Evolutionary conservation across 73 alveolate species (phyloP), one percentile per base, ranked within the genome.

Genomic region (Durusdinium trenchii): DNA sequence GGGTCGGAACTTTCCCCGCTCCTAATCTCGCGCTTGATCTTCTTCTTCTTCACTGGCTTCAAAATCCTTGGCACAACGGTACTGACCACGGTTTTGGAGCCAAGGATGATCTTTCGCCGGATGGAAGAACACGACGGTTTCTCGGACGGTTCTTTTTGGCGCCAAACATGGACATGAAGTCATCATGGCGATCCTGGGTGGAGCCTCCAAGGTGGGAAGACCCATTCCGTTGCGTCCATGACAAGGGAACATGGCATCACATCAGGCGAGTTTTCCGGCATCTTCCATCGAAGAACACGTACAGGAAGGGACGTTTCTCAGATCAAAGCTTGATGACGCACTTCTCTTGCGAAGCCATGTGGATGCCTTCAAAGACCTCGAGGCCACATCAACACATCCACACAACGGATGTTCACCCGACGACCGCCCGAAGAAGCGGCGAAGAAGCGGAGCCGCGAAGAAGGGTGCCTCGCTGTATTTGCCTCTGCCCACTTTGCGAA

Each of bases 401-500:
- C 51, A 3, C 54, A 1, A 12, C 38, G 61, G 61, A n/a, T n/a
- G n/a, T n/a, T n/a, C n/a, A n/a, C n/a, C n/a, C n/a, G n/a, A n/a
- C n/a, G n/a, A n/a, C n/a, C n/a, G n/a, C n/a, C n/a, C n/a, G n/a
- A n/a, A n/a, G n/a, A n/a, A n/a, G n/a, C n/a, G n/a, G n/a, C n/a
- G n/a, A n/a, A n/a, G n/a, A n/a, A 46, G 30, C 48, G 71, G n/a
- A 0, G 67, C 94, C 48, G 50, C 28, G 26, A 9, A 36, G 12
- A 26, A 76, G 35, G 64, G 36, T 3, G 83, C 99, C 98, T 99
- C 99, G n/a, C 99, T 99, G 99, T 99, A 99, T 94, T 99, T 99
- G 73, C 99, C 99, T 57, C 99, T 96, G 51, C 99, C 99, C n/a
- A 99, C 99, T 95, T 99, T 99, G 99, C 99, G 99, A 94, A 99